Conservation (phyloP, 1,284 basidiomycete genomes). For the Pseudozyma sp. region DNA sequence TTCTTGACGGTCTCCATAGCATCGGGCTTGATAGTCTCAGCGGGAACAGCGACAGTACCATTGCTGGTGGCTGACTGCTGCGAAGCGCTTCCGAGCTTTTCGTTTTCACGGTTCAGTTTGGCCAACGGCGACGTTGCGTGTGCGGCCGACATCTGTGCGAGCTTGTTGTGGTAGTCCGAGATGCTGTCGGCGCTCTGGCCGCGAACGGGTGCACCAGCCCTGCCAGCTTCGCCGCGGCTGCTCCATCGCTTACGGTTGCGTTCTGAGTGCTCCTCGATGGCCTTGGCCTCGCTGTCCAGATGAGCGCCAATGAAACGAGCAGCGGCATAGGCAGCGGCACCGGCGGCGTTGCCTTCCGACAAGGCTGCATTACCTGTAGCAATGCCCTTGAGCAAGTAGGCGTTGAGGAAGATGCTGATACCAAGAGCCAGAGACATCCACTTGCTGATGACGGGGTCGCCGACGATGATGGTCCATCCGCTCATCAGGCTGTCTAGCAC, state of each 20-base stretch:
- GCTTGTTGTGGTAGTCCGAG: conserved; percentile 70
- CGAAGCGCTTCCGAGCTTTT: conserved; percentile 22
- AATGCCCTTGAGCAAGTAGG: conserved; percentile 86
- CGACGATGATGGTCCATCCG: conserved; percentile 92
- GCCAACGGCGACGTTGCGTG: conserved; percentile 27
- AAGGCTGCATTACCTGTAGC: conserved; percentile 70
- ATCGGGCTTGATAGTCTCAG: conserved; percentile 36
- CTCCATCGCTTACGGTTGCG: conserved; percentile 34
- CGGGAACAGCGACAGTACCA: conserved; percentile 40
- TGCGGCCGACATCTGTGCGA: conserved; percentile 45
- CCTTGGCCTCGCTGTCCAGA: conserved; percentile 52
- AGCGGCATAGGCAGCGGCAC: conserved; percentile 67
- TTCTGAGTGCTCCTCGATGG: conserved; percentile 37
- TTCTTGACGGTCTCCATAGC: conserved; percentile 32
- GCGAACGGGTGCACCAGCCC: conserved; percentile 10
- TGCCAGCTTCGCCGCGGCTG: conserved; percentile 24
- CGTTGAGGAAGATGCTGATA: conserved; percentile 90
- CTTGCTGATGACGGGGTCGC: conserved; percentile 93
- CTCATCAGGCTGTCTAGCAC: conserved; percentile 88
- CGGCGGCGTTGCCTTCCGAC: conserved; percentile 65
- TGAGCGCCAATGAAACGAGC: conserved; percentile 68
- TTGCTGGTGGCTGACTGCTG: conserved; percentile 8
- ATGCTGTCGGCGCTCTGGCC: conserved; percentile 40
- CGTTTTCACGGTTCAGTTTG: conserved; percentile 38
- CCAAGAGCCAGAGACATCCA: conserved; percentile 92